Percentiles rank a stretch among this genome's conserved stretches.
These are phyloP conservation scores for Starmerella sirachaensis DNA, from an alignment of 805 yeast species.

Conservation along the genomic window DNA sequence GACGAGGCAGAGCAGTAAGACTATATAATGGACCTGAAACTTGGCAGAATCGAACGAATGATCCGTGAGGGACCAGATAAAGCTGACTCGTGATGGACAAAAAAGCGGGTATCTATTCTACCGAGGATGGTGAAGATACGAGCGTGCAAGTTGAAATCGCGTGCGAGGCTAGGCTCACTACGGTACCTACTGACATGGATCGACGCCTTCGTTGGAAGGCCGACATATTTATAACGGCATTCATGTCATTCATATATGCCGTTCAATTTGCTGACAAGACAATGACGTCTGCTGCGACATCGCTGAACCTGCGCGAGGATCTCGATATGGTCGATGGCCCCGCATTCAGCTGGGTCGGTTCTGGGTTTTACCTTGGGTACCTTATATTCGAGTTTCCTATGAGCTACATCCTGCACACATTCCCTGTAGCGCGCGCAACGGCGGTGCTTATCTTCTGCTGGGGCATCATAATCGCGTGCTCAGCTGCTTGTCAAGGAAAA, in stretches of 20 bases:
- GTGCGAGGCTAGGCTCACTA: neutral
- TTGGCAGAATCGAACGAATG: too few species aligned
- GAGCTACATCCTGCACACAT: conserved; percentile 36
- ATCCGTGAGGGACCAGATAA: too few species aligned
- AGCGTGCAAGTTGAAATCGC: neutral
- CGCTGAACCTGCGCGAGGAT: conserved; percentile 1
- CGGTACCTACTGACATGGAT: conserved; percentile 9
- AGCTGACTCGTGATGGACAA: too few species aligned
- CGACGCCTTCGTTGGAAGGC: conserved; percentile 8
- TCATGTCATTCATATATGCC: conserved; percentile 9
- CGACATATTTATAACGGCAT: conserved; percentile 8
- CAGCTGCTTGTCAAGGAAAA: conserved; percentile 34
- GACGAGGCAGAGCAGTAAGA: too few species aligned
- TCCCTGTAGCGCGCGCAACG: conserved; percentile 43
- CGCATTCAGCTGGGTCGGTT: conserved; percentile 35
- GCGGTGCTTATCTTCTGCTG: conserved; percentile 40
- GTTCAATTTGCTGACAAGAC: conserved; percentile 16
- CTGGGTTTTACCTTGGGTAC: conserved; percentile 52
- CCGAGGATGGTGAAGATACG: too few species aligned
- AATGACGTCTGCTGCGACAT: conserved; percentile 2
- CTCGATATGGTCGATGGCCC: conserved; percentile 3
- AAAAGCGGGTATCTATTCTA: too few species aligned
- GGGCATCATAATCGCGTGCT: conserved; percentile 45
- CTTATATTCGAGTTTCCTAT: conserved; percentile 44
- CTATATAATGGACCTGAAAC: too few species aligned